Base-by-base conservation (phyloP, 2,329 filamentous ascomycete genomes). In the Colletotrichum spinosum region DNA sequence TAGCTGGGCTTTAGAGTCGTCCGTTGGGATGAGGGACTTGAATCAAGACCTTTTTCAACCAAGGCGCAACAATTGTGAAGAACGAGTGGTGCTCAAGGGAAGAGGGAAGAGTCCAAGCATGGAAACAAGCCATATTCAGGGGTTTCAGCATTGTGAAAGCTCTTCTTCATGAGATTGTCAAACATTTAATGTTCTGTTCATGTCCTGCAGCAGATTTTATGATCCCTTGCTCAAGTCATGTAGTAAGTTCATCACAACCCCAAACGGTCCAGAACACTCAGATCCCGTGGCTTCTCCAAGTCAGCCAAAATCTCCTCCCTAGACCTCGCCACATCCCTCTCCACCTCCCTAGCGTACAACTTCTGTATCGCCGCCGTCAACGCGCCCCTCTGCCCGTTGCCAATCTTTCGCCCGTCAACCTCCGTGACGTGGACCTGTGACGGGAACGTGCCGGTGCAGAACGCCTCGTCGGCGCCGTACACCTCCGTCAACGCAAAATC, bases 391-490 rank as follows among this genome's bases (percentile, higher is more conserved):
- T 70, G 62, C 6, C 72, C 72, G 17, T 73, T 67, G 3, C 71
- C 70, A 53, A 73, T 72, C 15, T 52, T 33, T 4, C 71, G 55
- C 0, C 70, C 70, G 46, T 74, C 72, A 1, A 74, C 67, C 46
- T 73, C 68, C 1, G 67, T 67, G 8, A 73, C 72, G 38, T 73
- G 72, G 8, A 74, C 66, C 63, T 74, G 72, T 0, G 67, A 69
- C 6, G 74, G 71, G 38, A 75, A 75, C 0, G 73, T 75, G 1
- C 73, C 73, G 0, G 73, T 74, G 55, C 70, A 73, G 46, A 75
- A 75, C 1, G 72, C 72, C 55, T 75, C 73, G 15, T 75, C 73
- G 2, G 73, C 72, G 2, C 71, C 73, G 13, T 73, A 75, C 2
- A 71, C 71, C 62, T 75, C 73, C 2, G 73, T 74, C 13, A 75